Base-by-base conservation (phyloP, 164 flowering plant species). In the Vitis rotundifolia region DNA sequence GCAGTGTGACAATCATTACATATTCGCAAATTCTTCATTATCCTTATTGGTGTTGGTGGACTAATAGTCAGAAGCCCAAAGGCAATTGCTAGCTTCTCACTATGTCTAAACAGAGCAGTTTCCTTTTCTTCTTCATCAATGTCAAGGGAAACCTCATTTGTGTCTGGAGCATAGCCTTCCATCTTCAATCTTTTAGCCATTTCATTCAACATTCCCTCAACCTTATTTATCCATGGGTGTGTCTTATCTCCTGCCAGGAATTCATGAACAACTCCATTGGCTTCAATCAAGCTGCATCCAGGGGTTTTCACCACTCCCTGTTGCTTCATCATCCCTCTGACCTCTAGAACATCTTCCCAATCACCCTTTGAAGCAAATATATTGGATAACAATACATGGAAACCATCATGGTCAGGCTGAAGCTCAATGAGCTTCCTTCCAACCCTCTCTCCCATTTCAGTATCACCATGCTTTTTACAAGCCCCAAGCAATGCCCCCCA, bases 401-500 rank as follows among this genome's bases (percentile, higher is more conserved):
- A 76, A 5, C 88, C 88, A 68, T 77, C 83, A 67, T 83, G 80
- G 49, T 79, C 78, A 52, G 86, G 85, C 57, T 83, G 77, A 64
- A 76, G 78, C 75, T 76, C 79, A 65, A 83, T 64, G 12, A 85
- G 83, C 70, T 73, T 81, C 59, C 75, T 76, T 52, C 83, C 86
- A 1, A 79, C 48, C 26, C 78, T 72, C 69, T 73, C 77, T 11
- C 85, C 88, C 72, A 79, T 79, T 63, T 80, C 84, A 14, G 60
- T 63, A 67, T 79, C 56, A 1, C 80, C 70, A 65, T 80, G 76
- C 48, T 74, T 80, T 63, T 66, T 83, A 64, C 88, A 85, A 31
- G 84, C 88, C 51, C 81, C 86, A 14, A 85, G 83, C 63, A 85
- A 71, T 22, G 86, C 86, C 28, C 84, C 86, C 86, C 88, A 81